Evolutionary conservation across 164 flowering plant genomes (phyloP), one percentile per base, ranked within the genome.

Genomic region (Protea cynaroides): DNA sequence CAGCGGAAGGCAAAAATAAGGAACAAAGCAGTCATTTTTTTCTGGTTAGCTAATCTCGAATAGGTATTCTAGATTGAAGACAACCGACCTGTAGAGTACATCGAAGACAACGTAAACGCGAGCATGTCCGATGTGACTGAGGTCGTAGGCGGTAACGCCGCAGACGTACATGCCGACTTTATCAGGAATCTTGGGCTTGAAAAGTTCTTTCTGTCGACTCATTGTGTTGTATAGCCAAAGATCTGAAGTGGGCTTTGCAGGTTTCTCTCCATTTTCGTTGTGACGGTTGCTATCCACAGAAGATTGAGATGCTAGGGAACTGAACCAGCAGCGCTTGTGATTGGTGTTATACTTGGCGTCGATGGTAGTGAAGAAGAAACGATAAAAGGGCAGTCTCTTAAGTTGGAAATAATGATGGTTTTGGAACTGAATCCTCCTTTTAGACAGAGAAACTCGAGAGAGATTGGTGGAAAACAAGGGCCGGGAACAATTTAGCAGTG

Each of bases 151-250:
- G 8, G 96, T 89, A 59, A 92, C 84, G 6, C 98, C 98, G 50
- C 96, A 92, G 0, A 92, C 98, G 56, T 92, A 89, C 92, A 92
- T 89, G 8, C 95, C 89, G 0, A 87, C 95, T 69, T 80, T 84
- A 3, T 86, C 89, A 25, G 77, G 75, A 8, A 79, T 75, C 65
- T 80, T 86, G 24, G 92, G 89, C 74, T 74, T 79, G 65, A 92
- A 89, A 59, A 75, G 46, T 66, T 89, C 94, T 70, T 74, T 92
- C 72, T 83, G 80, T 55, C 71, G 83, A 64, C 73, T 92, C 95
- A 89, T 84, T 5, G 98, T 89, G 67, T 87, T 92, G 82, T 83
- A 73, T 14, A 92, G 54, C 84, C 84, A 84, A 4, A 91, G 71
- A 52, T 86, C 85, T 19, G 77, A 37, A 44, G 46, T 37, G 13